Base-by-base conservation (phyloP, 495 filamentous ascomycete genomes). In the Massariosphaeria phaeospora region DNA sequence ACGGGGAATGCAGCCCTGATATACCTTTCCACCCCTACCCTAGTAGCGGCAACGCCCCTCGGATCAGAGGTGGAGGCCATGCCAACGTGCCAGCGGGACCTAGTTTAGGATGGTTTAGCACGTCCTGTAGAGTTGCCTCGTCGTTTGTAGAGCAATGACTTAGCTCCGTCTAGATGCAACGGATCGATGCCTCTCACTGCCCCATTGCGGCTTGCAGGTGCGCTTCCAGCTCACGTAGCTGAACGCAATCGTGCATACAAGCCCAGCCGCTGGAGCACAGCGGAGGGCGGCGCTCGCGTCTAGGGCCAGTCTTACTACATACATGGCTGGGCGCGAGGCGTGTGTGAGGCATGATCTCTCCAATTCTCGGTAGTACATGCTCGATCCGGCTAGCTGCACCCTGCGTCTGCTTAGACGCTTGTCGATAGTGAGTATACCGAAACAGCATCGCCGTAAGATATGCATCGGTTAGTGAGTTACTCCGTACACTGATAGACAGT, bases 11-110 rank as follows among this genome's bases (percentile, higher is more conserved):
- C 17, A 35, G 31, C 10, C 33, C 48, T 58, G 59, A 58, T 58
- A 63, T 63, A 63, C 15, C 13, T 20, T 43, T 61, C 59, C 53
- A 33, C 52, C 58, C 55, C 29, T 36, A 54, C 55, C 59, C 59
- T 49, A 43, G 59, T 25, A 51, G 26, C 48, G 38, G 48, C 39
- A 10, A 27, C 36, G 40, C 44, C 42, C 50, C 43, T 46, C 42
- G 21, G 21, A 34, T 21, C 26, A 55, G 30, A 54, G 48, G 54
- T 50, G 59, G 54, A 58, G 50, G 59, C 44, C 55, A 51, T 58
- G 48, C 49, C 36, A 49, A 38, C 25, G 13, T 12, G 23, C 51
- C 46, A 17, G 33, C 48, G 48, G 26, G 45, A 48, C 31, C 59
- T 50, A 29, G 31, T 15, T 39, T 52, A 29, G 9, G 24, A 20